Percentiles rank a stretch among this genome's conserved stretches.
Evolutionary conservation across 2,329 filamentous ascomycete genomes (phyloP).

Genomic region (Colletotrichum graminicola): DNA sequence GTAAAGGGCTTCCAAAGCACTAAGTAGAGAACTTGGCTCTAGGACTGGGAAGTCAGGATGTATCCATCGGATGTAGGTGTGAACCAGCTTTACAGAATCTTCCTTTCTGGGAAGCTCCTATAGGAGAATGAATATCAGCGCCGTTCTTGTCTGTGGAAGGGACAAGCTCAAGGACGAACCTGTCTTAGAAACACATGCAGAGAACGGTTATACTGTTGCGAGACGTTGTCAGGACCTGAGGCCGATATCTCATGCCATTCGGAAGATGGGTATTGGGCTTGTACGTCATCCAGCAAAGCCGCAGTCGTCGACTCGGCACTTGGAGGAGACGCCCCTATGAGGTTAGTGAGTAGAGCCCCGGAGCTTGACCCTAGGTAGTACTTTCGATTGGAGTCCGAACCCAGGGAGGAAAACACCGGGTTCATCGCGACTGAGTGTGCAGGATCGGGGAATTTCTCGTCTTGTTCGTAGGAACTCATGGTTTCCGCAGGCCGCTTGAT

Average conservation of each 20-base stretch:
- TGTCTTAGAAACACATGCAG: conserved; percentile 24
- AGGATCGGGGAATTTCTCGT: conserved; percentile 65
- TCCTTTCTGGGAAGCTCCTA: conserved; percentile 44
- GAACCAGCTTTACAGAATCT: conserved; percentile 43
- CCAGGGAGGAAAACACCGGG: conserved; percentile 53
- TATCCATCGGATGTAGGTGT: conserved; percentile 45
- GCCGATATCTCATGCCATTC: conserved; percentile 29
- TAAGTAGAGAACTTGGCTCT: conserved; percentile 43
- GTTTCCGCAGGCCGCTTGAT: conserved; percentile 29
- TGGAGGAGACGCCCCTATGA: conserved; percentile 44
- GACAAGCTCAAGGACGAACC: conserved; percentile 1
- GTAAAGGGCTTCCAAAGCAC: conserved; percentile 45
- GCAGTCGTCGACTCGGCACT: conserved; percentile 19
- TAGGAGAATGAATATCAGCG: background rate
- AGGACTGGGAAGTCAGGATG: conserved; percentile 45
- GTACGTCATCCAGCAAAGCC: conserved; percentile 32
- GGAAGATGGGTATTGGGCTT: conserved; percentile 29
- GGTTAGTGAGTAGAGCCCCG: conserved; percentile 51
- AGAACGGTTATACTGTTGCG: conserved; percentile 40
- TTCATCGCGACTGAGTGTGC: conserved; percentile 51
- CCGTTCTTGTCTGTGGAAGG: fast-evolving
- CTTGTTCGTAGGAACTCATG: conserved; percentile 57
- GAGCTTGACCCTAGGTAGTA: conserved; percentile 55
- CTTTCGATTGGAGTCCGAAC: conserved; percentile 53
- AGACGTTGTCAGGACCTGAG: conserved; percentile 2